Evolutionary conservation across 495 filamentous ascomycete genomes (phyloP).

Genomic region (Aspergillus olivimuriae): DNA sequence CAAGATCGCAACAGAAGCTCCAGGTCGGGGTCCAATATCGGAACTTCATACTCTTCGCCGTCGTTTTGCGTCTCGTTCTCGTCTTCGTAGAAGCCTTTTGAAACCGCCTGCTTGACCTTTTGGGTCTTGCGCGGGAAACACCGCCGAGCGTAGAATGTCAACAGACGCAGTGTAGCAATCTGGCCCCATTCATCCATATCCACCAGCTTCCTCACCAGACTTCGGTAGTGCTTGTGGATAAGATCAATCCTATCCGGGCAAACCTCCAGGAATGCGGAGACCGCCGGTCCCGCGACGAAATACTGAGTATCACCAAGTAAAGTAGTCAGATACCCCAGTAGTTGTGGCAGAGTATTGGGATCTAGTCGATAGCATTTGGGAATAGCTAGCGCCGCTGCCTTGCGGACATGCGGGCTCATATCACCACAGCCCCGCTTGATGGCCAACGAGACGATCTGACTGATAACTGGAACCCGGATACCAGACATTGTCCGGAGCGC

Average conservation of each 20-base stretch:
- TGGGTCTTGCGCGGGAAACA: conserved; percentile 75
- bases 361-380: conserved; percentile 97
- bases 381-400: conserved; percentile 89
- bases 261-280: conserved; percentile 80
- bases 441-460: conserved; percentile 92
- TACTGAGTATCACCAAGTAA: conserved; percentile 88
- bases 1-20: conserved; percentile 74
- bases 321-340: conserved; percentile 69
- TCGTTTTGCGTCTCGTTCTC: conserved; percentile 43
- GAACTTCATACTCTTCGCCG: conserved; percentile 48
- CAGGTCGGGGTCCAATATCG: conserved; percentile 72
- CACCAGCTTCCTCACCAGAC: conserved; percentile 79
- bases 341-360: conserved; percentile 73
- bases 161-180: conserved; percentile 68
- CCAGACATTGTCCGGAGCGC: conserved; percentile 93
- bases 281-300: conserved; percentile 88
- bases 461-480: conserved; percentile 95
- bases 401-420: conserved; percentile 90
- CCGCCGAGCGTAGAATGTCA: conserved; percentile 76
- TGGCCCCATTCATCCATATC: conserved; percentile 99
- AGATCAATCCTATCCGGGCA: conserved; percentile 82
- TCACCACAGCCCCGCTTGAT: conserved; percentile 89
- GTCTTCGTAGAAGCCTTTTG: conserved; percentile 73
- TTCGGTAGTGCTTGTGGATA: conserved; percentile 83
- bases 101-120: conserved; percentile 44